Evolutionary conservation across 2,329 filamentous ascomycete species (phyloP).

Genomic region (Teratosphaeria destructans): DNA sequence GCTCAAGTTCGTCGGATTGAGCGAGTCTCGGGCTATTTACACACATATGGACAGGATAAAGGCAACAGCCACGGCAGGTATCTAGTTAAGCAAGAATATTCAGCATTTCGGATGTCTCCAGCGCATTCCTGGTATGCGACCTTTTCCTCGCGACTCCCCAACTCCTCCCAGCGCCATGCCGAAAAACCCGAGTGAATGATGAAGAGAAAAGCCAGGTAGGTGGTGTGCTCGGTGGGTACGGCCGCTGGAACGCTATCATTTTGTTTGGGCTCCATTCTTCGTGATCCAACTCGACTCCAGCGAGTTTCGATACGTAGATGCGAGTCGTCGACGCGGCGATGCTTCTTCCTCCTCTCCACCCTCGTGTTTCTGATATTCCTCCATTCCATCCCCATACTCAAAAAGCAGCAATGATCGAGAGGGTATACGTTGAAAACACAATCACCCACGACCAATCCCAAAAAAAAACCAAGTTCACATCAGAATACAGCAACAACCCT

Average conservation of each 20-base stretch:
- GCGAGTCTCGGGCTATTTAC: neutral
- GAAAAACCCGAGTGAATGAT: neutral
- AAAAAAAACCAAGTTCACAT: conserved; percentile 47
- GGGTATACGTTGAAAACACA: neutral
- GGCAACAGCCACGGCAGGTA: neutral
- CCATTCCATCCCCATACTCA: neutral
- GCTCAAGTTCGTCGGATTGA: neutral
- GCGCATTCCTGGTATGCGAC: neutral
- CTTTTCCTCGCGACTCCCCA: neutral
- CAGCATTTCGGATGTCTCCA: neutral
- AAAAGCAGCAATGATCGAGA: neutral
- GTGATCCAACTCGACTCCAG: neutral
- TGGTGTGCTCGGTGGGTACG: no score
- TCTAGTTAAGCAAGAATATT: neutral
- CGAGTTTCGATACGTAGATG: neutral
- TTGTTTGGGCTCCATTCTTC: neutral
- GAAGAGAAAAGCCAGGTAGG: neutral
- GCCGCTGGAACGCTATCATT: neutral
- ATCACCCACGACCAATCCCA: neutral
- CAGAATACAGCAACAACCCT: conserved; percentile 60
- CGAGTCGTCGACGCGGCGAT: neutral
- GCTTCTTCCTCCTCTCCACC: neutral
- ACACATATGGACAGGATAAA: neutral
- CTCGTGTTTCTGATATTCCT: neutral
- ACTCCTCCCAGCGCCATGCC: neutral